Conservation (phyloP, 257 asterid genomes). For the Galeopsis tetrahit region DNA sequence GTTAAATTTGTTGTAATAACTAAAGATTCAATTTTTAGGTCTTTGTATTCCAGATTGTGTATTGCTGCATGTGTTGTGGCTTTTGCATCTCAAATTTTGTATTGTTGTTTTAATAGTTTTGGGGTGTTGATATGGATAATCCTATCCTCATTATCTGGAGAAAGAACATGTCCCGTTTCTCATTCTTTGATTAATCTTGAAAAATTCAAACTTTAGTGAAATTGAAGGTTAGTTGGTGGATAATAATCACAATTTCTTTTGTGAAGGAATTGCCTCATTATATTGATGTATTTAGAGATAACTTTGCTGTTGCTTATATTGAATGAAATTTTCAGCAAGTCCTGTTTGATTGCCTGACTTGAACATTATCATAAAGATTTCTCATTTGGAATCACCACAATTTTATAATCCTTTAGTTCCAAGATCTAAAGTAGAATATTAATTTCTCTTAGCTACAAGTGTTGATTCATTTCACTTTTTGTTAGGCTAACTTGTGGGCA, state of each 20-base stretch:
- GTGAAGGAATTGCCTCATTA: not conserved
- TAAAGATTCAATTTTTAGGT: constrained; percentile 32
- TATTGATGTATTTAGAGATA: not conserved
- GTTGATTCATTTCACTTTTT: constrained; percentile 33
- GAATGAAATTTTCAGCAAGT: constrained; percentile 25
- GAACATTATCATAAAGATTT: constrained; percentile 25
- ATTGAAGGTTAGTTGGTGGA: constrained; percentile 17
- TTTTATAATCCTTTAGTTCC: not conserved
- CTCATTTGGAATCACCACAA: not conserved
- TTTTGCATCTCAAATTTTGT: constrained; percentile 29
- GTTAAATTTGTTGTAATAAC: constrained; percentile 40
- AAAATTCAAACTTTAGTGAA: constrained; percentile 1
- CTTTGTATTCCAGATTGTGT: too few species aligned
- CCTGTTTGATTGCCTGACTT: constrained; percentile 36
- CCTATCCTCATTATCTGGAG: constrained; percentile 31
- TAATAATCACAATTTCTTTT: too few species aligned
- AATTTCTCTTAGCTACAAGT: not conserved
- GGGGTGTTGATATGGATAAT: constrained; percentile 27
- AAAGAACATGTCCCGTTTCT: constrained; percentile 12
- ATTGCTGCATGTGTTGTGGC: constrained; percentile 21
- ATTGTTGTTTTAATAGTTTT: constrained; percentile 3
- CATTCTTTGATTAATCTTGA: constrained; percentile 15
- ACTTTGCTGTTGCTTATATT: constrained; percentile 15
- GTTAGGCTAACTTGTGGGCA: constrained; percentile 55
- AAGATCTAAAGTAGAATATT: constrained; percentile 17